These are phyloP conservation scores for Colletotrichum sp. DNA, from an alignment of 2,329 filamentous ascomycete species.

Conservation along the genomic window DNA sequence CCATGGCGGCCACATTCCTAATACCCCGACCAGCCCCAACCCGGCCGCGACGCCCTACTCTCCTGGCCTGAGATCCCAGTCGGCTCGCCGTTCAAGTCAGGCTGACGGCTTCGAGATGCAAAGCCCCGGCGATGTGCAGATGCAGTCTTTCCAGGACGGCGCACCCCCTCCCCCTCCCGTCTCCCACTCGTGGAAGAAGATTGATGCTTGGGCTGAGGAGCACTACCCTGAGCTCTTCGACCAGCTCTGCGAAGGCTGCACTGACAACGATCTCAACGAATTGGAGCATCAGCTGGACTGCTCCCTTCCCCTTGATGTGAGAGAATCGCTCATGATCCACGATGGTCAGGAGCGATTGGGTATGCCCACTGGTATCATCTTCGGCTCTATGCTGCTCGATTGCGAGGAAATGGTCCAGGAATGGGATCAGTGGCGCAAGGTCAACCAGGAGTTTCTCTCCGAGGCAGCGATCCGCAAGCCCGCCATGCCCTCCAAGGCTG, in stretches of 20 bases:
- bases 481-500: constrained; percentile 70
- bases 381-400: constrained; percentile 93
- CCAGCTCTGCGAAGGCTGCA: constrained; percentile 90
- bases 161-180: constrained; percentile 89
- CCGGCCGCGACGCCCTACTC: constrained; percentile 77
- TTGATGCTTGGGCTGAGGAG: constrained; percentile 92
- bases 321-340: constrained; percentile 88
- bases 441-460: constrained; percentile 87
- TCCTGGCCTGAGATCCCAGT: constrained; percentile 83
- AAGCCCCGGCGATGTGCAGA: constrained; percentile 84
- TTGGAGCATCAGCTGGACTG: constrained; percentile 95
- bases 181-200: constrained; percentile 89
- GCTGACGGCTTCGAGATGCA: constrained; percentile 73
- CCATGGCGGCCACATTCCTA: constrained; percentile 62
- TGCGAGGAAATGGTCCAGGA: constrained; percentile 98
- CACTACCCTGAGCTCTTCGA: constrained; percentile 95
- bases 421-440: constrained; percentile 94
- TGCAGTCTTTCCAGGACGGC: constrained; percentile 95
- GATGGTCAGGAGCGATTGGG: constrained; percentile 98
- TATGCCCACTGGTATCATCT: constrained; percentile 88
- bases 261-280: constrained; percentile 94
- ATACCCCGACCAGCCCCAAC: constrained; percentile 58
- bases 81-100: constrained; percentile 69
- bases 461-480: constrained; percentile 63
- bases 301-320: constrained; percentile 89